Evolutionary conservation across 352 stramenopile genomes (phyloP), one percentile per base, ranked within the genome.

Genomic region (Phytophthora niederhauseri): DNA sequence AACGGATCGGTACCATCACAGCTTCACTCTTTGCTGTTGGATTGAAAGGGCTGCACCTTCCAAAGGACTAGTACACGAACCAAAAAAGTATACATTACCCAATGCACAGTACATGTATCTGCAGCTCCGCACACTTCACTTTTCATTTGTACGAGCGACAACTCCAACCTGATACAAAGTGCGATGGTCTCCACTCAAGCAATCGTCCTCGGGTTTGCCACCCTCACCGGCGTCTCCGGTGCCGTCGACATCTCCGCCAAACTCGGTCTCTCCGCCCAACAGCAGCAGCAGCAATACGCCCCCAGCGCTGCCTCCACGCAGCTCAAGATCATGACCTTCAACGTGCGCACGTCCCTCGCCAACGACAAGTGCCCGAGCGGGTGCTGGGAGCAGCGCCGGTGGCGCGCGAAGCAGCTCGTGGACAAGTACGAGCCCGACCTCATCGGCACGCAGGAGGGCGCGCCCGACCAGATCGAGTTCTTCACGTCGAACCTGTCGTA

Each of bases 251-350:
- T 31, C 48, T 54, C 48, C 48, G 46, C 15, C 19, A 4, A 19
- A 52, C 12, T 49, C 5, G 41, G 45, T 6, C 28, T 60, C 9
- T 24, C 58, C 2, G 48, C 49, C 12, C 55, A 65, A 46, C 22
- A 6, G 4, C 63, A 70, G 26, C 22, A 6, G 7, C 63, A 70
- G 26, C 24, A 26, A 2, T 48, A 59, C n/a, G 20, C 51, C 12
- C 8, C n/a, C 7, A 12, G 8, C 12, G 26, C n/a, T 22, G 43
- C 45, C 17, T 57, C 61, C n/a, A 57, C 36, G n/a, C 61, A 66
- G 31, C 60, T 87, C 56, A 84, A 85, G n/a, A 73, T 89, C 53
- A 87, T 87, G 78, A 86, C 58, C 57, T 88, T 91, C 66, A 91
- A 91, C 58, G 19, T 89, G 6, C 80, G 82, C 41, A 91, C 82